phyloP scores from a whole-genome alignment of 2,329 filamentous ascomycete species.

The Claviceps pusilla region DNA sequence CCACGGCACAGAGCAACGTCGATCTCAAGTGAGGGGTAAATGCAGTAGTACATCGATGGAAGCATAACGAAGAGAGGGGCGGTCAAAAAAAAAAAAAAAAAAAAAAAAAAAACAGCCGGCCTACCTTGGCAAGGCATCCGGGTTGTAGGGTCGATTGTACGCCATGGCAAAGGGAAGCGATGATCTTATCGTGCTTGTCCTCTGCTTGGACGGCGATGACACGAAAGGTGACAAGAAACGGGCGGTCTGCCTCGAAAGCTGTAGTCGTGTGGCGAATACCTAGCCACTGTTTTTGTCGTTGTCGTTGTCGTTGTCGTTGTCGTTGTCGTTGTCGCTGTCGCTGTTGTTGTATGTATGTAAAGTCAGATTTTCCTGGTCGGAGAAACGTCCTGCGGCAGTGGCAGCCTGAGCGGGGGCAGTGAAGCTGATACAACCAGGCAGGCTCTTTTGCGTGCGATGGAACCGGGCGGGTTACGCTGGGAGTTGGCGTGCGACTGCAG shows the following conservation, averaged over 20 bases:
- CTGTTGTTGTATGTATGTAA: background rate
- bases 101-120: slow-evolving; percentile 17
- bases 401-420: background rate
- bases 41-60: background rate
- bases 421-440: background rate
- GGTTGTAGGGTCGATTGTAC: slow-evolving; percentile 86
- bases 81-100: slow-evolving; percentile 12
- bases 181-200: too few relatives aligned
- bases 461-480: background rate
- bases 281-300: background rate
- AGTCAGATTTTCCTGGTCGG: background rate
- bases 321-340: too few relatives aligned
- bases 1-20: background rate
- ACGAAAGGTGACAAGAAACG: too few relatives aligned
- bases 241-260: background rate
- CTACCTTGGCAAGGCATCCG: slow-evolving; percentile 85
- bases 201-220: background rate
- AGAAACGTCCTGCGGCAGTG: background rate
- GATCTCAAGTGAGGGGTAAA: too few relatives aligned
- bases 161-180: slow-evolving; percentile 47
- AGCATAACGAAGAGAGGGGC: background rate
- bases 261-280: background rate
- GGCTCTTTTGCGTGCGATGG: background rate
- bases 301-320: background rate
- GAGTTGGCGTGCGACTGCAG: background rate